A percentile compares a stretch with the other conserved stretches of the same genome.
These are phyloP conservation scores for Anethum foeniculum DNA, from an alignment of 140 eudicot species.

Conservation along the genomic window DNA sequence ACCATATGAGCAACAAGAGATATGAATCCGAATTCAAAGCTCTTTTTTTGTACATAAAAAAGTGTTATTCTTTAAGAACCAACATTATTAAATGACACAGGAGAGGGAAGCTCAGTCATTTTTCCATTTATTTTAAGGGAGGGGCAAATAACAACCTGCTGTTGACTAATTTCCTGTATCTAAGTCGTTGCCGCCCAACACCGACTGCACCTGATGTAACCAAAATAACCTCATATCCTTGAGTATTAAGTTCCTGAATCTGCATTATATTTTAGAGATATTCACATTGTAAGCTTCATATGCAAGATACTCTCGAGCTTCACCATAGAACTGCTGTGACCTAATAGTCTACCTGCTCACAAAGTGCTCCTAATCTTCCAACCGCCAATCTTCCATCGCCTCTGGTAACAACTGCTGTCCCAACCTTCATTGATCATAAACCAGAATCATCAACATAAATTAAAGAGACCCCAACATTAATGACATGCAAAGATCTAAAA, in stretches of 20 bases:
- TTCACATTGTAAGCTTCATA: constrained; percentile 3
- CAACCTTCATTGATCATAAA: constrained; percentile 44
- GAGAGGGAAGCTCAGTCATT: background rate
- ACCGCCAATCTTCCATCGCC: constrained; percentile 86
- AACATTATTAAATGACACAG: background rate
- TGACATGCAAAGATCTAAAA: background rate
- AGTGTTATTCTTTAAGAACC: background rate
- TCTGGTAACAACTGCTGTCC: constrained; percentile 97
- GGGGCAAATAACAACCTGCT: constrained; percentile 57
- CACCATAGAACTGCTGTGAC: background rate
- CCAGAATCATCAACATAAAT: constrained; percentile 3
- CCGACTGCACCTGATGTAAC: constrained; percentile 98
- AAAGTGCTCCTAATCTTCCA: constrained; percentile 93
- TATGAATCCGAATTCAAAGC: background rate
- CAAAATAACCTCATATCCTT: constrained; percentile 90
- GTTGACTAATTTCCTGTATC: constrained; percentile 69
- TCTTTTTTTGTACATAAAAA: background rate
- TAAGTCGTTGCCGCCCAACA: constrained; percentile 84
- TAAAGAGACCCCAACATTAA: background rate
- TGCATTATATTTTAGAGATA: constrained; percentile 28
- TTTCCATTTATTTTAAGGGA: constrained; percentile 10
- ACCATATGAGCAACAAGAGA: background rate
- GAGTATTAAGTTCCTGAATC: constrained; percentile 63
- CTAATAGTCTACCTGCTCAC: constrained; percentile 68
- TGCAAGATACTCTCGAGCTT: background rate